Conservation (phyloP, 768 basidiomycete species). For the Podaxis mareebaensis region DNA sequence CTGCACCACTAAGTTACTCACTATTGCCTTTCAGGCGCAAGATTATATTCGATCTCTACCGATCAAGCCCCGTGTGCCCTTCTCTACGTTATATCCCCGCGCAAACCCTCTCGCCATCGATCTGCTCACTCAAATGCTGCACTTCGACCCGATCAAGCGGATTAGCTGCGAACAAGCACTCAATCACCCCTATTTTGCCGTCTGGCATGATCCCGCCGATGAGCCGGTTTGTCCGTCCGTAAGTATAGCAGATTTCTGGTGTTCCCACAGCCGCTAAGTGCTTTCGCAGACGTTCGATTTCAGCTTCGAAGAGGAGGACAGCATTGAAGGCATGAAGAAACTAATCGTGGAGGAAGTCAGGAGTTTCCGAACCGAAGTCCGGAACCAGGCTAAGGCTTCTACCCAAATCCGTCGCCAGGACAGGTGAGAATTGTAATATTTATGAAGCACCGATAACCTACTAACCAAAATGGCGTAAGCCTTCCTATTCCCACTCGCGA, state of each 20-base stretch:
- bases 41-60: conserved; percentile 98
- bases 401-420: conserved; percentile 78
- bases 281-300: conserved; percentile 84
- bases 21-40: conserved; percentile 63
- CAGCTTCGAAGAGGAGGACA: conserved; percentile 94
- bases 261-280: neutral
- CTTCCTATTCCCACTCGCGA: conserved; percentile 80
- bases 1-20: neutral
- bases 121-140: conserved; percentile 85
- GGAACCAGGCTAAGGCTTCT: conserved; percentile 73
- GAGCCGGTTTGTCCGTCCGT: conserved; percentile 86
- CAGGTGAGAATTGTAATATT: conserved; percentile 46
- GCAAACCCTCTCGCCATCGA: conserved; percentile 96
- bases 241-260: conserved; percentile 22
- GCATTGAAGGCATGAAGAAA: conserved; percentile 95
- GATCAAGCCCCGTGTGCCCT: conserved; percentile 93
- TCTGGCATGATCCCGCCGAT: conserved; percentile 98
- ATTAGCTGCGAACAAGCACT: conserved; percentile 96
- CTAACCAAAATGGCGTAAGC: conserved; percentile 34
- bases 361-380: conserved; percentile 85
- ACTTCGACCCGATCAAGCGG: conserved; percentile 95
- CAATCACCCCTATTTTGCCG: conserved; percentile 90
- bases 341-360: conserved; percentile 93
- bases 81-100: conserved; percentile 88
- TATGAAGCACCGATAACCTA: neutral